Percentiles rank a stretch among this genome's conserved stretches.
Evolutionary conservation across 108 stramenopile genomes (phyloP).

Genomic region (Nannochloropsis gaditana): DNA sequence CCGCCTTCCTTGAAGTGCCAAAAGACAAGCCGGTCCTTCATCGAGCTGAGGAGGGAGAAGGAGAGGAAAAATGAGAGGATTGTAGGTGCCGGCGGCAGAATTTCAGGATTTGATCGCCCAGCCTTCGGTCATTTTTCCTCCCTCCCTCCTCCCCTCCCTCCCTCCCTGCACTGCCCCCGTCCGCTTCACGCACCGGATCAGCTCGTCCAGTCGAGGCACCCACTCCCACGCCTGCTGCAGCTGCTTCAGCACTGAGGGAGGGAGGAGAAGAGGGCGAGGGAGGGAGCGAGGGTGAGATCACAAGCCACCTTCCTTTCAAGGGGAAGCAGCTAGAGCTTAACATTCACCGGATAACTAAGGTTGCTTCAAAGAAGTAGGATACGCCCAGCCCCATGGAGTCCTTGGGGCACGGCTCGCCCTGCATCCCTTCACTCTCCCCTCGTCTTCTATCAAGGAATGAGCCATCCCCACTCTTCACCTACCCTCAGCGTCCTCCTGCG

Average conservation of each 20-base stretch:
- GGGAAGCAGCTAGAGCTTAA: too few species aligned
- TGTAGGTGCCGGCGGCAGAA: not conserved
- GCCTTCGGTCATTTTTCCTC: not conserved
- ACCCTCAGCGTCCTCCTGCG: too few species aligned
- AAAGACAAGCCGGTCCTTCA: not conserved
- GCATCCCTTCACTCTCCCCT: too few species aligned
- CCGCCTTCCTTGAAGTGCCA: not conserved
- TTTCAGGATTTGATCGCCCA: not conserved
- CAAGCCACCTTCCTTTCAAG: too few species aligned
- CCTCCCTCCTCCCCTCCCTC: not conserved
- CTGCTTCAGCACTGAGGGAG: not conserved
- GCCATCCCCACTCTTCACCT: too few species aligned
- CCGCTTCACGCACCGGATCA: not conserved
- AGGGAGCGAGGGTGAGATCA: not conserved
- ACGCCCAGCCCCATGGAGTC: too few species aligned
- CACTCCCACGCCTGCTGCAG: not conserved
- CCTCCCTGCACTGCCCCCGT: not conserved
- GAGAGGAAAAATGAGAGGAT: not conserved
- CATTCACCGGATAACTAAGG: too few species aligned
- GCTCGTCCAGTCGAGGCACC: not conserved
- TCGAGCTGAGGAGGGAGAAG: not conserved
- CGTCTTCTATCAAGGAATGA: too few species aligned
- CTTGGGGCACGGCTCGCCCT: too few species aligned
- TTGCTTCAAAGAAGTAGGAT: too few species aligned
- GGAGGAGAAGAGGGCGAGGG: not conserved